phyloP scores from a whole-genome alignment of 169 alveolate genomes.

The Cryptosporidium viatorum region DNA sequence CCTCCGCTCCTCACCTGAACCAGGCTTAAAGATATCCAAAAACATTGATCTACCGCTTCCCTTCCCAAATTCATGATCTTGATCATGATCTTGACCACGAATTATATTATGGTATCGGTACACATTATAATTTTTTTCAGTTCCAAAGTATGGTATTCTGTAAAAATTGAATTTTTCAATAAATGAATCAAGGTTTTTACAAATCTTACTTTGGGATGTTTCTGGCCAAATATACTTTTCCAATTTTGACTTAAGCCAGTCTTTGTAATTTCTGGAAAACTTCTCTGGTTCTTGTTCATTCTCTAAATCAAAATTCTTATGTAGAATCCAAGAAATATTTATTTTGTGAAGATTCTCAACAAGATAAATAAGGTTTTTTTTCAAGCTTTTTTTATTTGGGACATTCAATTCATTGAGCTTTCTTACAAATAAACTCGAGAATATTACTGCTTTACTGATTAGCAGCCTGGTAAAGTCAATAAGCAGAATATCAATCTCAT shows the following conservation, averaged over 20 bases:
- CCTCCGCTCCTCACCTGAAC: background rate
- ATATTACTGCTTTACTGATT: conserved; percentile 29
- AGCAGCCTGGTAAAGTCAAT: conserved; percentile 12
- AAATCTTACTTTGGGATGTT: background rate
- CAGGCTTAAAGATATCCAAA: background rate
- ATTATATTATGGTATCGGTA: background rate
- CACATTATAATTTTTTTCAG: background rate
- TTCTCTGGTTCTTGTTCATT: background rate
- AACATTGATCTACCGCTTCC: background rate
- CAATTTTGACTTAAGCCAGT: conserved; percentile 16
- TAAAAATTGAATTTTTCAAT: conserved; percentile 24
- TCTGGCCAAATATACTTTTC: conserved; percentile 66
- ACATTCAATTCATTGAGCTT: conserved; percentile 14
- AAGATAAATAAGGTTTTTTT: conserved; percentile 11
- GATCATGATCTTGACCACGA: background rate
- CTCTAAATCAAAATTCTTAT: background rate
- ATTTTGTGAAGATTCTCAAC: conserved; percentile 23
- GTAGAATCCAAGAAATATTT: conserved; percentile 35
- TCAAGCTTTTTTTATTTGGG: background rate
- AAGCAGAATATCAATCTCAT: conserved; percentile 5
- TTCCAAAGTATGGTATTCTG: conserved; percentile 3
- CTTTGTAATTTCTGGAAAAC: conserved; percentile 14
- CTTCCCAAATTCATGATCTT: background rate
- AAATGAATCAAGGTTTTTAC: conserved; percentile 8
- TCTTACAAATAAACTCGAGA: conserved; percentile 26